phyloP scores from a whole-genome alignment of 805 yeast genomes.

The Candida multigemmis region DNA sequence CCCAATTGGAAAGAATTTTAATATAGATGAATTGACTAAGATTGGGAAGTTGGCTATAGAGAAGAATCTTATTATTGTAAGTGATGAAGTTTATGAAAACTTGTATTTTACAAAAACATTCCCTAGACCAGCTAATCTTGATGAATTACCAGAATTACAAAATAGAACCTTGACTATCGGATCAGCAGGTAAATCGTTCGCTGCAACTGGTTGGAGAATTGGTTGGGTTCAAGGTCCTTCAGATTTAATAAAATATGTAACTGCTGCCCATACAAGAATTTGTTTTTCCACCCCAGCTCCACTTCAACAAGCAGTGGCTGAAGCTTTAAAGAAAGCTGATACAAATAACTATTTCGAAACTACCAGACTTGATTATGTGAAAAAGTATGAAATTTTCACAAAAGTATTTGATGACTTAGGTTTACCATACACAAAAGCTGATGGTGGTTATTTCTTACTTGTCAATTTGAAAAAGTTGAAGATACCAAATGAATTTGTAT shows the following conservation, averaged over 20 bases:
- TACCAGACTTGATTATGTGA: slow-evolving; percentile 58
- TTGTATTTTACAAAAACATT: slow-evolving; percentile 62
- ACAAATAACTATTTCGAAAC: slow-evolving; percentile 57
- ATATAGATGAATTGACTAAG: slow-evolving; percentile 58
- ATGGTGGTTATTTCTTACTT: slow-evolving; percentile 88
- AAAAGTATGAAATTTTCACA: slow-evolving; percentile 68
- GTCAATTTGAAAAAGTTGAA: slow-evolving; percentile 81
- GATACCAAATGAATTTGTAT: slow-evolving; percentile 63
- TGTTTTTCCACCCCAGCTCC: slow-evolving; percentile 90
- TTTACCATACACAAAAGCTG: slow-evolving; percentile 83
- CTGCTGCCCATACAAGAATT: slow-evolving; percentile 89
- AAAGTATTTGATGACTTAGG: slow-evolving; percentile 77
- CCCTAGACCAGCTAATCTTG: slow-evolving; percentile 75
- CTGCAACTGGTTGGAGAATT: slow-evolving; percentile 99
- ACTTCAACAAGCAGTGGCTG: slow-evolving; percentile 84
- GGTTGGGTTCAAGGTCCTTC: slow-evolving; percentile 92
- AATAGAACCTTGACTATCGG: slow-evolving; percentile 84
- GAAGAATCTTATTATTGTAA: slow-evolving; percentile 70
- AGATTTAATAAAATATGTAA: slow-evolving; percentile 71
- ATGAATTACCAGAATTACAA: slow-evolving; percentile 58
- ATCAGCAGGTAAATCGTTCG: slow-evolving; percentile 95
- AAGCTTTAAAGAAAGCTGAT: slow-evolving; percentile 58
- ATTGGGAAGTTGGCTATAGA: slow-evolving; percentile 82
- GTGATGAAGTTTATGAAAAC: slow-evolving; percentile 95
- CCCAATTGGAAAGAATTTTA: slow-evolving; percentile 89